Percentiles rank a stretch among this genome's conserved stretches.
phyloP scores from a whole-genome alignment of 2,329 filamentous ascomycete genomes.

The Periconia sp. region DNA sequence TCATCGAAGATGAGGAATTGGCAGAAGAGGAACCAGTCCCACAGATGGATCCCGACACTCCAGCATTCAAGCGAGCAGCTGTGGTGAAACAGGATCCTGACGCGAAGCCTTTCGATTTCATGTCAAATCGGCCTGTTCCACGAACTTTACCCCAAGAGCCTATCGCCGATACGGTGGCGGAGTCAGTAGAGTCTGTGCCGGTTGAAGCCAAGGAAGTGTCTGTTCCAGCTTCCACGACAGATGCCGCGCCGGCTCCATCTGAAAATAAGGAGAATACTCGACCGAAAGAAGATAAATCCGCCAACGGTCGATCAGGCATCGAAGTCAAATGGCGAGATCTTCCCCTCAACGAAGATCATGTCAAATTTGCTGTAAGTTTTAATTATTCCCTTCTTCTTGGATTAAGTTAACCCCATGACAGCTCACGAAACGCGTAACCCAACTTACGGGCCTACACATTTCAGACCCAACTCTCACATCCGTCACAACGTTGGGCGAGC shows the following conservation, averaged over 20 bases:
- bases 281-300: background rate
- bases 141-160: conserved; percentile 7
- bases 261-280: conserved; percentile 4
- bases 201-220: conserved; percentile 1
- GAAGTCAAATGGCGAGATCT: conserved; percentile 30
- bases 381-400: conserved; percentile 6
- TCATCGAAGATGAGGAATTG: conserved; percentile 21
- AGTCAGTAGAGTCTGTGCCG: conserved; percentile 20
- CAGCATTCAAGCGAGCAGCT: conserved; percentile 25
- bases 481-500: conserved; percentile 38
- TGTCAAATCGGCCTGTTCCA: conserved; percentile 38
- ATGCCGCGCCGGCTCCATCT: background rate
- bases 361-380: conserved; percentile 41
- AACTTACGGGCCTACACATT: conserved; percentile 76
- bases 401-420: conserved; percentile 42
- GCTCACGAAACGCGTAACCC: conserved; percentile 78
- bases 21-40: conserved; percentile 9
- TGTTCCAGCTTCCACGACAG: background rate
- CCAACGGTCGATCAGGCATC: conserved; percentile 1
- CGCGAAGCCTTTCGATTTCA: conserved; percentile 39
- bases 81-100: conserved; percentile 30
- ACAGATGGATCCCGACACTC: conserved; percentile 31
- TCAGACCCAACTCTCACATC: conserved; percentile 66
- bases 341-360: conserved; percentile 24
- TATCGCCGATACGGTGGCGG: conserved; percentile 20